Conservation (phyloP, 441 rosid genomes). For the Erysimum pusillum region DNA sequence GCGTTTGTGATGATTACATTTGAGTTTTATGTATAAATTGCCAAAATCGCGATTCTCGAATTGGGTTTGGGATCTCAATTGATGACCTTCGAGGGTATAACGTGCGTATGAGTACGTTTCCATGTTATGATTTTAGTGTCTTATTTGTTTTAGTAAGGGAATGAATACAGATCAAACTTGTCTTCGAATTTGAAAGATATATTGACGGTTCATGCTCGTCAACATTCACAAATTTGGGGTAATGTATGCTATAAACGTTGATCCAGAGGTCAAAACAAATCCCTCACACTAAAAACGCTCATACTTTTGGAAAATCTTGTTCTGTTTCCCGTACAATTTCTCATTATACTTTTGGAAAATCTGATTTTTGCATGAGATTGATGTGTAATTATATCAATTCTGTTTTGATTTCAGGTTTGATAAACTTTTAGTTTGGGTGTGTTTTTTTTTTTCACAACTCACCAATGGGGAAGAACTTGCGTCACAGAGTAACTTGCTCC, state of each 20-base stretch:
- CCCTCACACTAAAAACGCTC: not conserved
- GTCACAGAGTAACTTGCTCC: slow-evolving; percentile 36
- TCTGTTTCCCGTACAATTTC: not conserved
- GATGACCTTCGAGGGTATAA: not conserved
- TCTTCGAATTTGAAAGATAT: not conserved
- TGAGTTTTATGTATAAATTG: not conserved
- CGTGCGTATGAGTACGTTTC: not conserved
- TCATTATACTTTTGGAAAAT: not conserved
- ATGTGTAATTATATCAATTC: not conserved
- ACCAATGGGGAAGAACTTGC: slow-evolving; percentile 58
- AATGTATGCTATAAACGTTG: not conserved
- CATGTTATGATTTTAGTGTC: not conserved
- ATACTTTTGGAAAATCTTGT: not conserved
- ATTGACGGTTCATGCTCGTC: not conserved
- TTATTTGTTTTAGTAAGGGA: not conserved
- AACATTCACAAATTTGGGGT: not conserved
- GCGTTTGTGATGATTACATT: not conserved
- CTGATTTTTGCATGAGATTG: not conserved
- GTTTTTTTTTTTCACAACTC: slow-evolving; percentile 6
- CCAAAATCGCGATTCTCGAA: slow-evolving; percentile 2
- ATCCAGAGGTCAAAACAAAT: slow-evolving; percentile 6
- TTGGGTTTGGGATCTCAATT: slow-evolving; percentile 1
- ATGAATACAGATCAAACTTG: slow-evolving; percentile 5
- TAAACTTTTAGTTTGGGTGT: slow-evolving; percentile 36
- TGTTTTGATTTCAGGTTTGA: slow-evolving; percentile 49